Conservation (phyloP, 2,329 filamentous ascomycete genomes). For the Neocucurbitaria cava region DNA sequence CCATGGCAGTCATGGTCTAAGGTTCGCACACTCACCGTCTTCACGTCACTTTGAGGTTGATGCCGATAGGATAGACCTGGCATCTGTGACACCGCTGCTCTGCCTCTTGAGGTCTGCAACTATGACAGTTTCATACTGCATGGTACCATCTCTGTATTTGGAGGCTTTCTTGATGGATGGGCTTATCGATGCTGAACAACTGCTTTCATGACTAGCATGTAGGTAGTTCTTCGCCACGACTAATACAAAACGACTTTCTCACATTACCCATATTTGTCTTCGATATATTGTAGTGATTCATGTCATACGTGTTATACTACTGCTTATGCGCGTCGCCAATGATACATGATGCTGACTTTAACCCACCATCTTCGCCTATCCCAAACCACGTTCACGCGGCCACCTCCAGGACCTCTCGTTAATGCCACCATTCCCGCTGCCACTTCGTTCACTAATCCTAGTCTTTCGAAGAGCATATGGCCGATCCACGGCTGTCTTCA, state of each 20-base stretch:
- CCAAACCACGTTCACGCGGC: no score
- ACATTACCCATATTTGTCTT: not conserved
- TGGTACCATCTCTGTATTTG: not conserved
- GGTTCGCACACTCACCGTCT: not conserved
- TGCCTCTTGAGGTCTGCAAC: not conserved
- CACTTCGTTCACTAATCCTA: no score
- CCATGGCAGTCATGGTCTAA: constrained; percentile 28
- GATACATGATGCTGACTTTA: no score
- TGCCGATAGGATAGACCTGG: constrained; percentile 14
- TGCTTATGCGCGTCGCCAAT: no score
- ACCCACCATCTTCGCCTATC: no score
- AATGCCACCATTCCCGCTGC: no score
- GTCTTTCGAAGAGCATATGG: no score
- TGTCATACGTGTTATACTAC: not conserved
- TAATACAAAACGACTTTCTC: not conserved
- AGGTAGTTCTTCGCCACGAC: not conserved
- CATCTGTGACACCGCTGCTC: constrained; percentile 1
- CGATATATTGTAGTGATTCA: not conserved
- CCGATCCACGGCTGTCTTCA: no score
- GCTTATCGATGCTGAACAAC: constrained; percentile 1
- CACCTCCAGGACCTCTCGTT: no score
- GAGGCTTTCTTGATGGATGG: not conserved
- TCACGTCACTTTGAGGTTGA: constrained; percentile 6
- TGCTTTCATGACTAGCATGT: constrained; percentile 1
- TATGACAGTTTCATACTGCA: not conserved